A percentile compares a stretch with the other conserved stretches of the same genome.
phyloP scores from a whole-genome alignment of 345 rosid species.

The Geranium rotundifolium region DNA sequence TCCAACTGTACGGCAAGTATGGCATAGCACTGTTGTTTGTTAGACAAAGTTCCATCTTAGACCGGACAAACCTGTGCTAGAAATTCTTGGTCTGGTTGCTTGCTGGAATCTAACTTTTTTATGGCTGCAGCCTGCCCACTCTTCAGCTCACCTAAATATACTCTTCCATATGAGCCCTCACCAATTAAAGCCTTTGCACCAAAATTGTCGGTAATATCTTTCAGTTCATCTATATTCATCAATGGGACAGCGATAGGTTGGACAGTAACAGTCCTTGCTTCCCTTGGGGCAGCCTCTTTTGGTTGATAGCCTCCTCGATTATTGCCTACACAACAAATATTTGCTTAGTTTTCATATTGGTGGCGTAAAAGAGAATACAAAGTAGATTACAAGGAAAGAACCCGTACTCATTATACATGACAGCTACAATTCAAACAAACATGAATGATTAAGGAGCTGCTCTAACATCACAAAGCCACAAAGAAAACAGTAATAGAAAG shows the following conservation, averaged over 20 bases:
- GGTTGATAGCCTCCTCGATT: conserved; percentile 1
- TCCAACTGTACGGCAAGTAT: not conserved
- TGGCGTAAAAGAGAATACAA: not conserved
- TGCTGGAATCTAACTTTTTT: conserved; percentile 13
- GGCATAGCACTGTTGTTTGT: not conserved
- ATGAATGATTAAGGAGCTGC: too few species aligned
- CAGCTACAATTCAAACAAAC: too few species aligned
- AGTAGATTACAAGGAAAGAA: not conserved
- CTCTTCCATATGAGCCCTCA: conserved; percentile 14
- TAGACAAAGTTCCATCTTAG: not conserved
- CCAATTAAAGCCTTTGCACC: conserved; percentile 2
- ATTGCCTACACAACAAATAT: not conserved
- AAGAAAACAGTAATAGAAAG: too few species aligned
- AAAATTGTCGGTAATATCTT: conserved; percentile 6
- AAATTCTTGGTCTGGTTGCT: conserved; percentile 11
- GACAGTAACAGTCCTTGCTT: conserved; percentile 1
- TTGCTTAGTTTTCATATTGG: not conserved
- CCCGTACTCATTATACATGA: too few species aligned
- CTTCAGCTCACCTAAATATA: conserved; percentile 10
- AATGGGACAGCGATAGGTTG: conserved; percentile 2
- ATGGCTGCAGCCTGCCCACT: conserved; percentile 8
- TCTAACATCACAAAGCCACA: too few species aligned
- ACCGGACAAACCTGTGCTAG: conserved; percentile 4
- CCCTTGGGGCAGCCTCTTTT: conserved; percentile 2
- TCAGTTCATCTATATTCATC: conserved; percentile 1